These are phyloP conservation scores for Peronospora farinosa DNA, from an alignment of 352 stramenopile species.

Conservation along the genomic window DNA sequence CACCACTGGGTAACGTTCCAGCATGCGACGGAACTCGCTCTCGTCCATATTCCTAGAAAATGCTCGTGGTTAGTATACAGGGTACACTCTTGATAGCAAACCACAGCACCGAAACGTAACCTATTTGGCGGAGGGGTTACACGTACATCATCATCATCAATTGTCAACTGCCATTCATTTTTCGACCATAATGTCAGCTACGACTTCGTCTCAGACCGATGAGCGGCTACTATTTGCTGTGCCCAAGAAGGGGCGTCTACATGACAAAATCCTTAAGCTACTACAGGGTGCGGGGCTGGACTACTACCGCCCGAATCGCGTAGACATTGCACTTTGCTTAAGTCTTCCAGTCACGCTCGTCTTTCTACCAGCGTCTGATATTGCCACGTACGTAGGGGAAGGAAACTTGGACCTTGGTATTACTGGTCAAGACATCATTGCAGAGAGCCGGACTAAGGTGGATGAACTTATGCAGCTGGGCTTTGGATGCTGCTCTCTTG, in stretches of 20 bases:
- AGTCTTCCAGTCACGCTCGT: constrained; percentile 94
- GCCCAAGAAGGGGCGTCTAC: constrained; percentile 96
- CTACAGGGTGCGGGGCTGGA: constrained; percentile 94
- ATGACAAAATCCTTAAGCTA: constrained; percentile 94
- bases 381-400: constrained; percentile 96
- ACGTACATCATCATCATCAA: constrained; percentile 5
- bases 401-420: constrained; percentile 98
- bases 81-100: constrained; percentile 8
- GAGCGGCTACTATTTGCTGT: constrained; percentile 90
- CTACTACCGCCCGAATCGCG: constrained; percentile 88
- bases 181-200: not conserved
- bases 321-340: constrained; percentile 91
- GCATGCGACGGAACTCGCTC: constrained; percentile 52
- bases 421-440: constrained; percentile 93
- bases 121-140: not conserved
- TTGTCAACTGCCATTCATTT: constrained; percentile 12
- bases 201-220: constrained; percentile 18
- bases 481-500: constrained; percentile 94
- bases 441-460: constrained; percentile 87
- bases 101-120: not conserved
- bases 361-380: constrained; percentile 95
- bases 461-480: constrained; percentile 91
- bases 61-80: constrained; percentile 1
- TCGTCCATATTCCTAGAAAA: constrained; percentile 49
- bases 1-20: constrained; percentile 72